Conservation (phyloP, 768 basidiomycete genomes). For the Leccinum arenicola region DNA sequence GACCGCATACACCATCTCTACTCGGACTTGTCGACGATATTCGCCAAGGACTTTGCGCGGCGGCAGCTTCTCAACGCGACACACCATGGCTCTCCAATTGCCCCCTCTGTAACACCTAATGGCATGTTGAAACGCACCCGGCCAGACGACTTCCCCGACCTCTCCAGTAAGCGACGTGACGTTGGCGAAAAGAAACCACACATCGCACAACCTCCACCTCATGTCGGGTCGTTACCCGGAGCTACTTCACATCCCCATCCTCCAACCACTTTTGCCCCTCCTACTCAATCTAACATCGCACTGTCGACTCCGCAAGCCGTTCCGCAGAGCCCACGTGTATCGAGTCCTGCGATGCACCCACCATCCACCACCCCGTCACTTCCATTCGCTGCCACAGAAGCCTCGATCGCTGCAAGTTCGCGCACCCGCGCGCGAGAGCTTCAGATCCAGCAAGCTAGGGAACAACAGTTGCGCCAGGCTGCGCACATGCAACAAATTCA, state of each 20-base stretch:
- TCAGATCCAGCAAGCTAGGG: conserved; percentile 35
- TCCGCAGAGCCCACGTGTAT: conserved; percentile 33
- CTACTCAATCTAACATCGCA: conserved; percentile 14
- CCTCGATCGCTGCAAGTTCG: conserved; percentile 31
- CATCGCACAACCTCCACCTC: conserved; percentile 39
- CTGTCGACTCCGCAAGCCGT: conserved; percentile 15
- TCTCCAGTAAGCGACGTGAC: conserved; percentile 63
- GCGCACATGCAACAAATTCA: conserved; percentile 35
- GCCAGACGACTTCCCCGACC: conserved; percentile 46
- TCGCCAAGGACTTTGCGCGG: conserved; percentile 59
- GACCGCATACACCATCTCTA: conserved; percentile 69
- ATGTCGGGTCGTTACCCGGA: conserved; percentile 15
- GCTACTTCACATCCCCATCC: conserved; percentile 22
- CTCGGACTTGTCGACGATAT: conserved; percentile 53
- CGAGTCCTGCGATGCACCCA: conserved; percentile 32
- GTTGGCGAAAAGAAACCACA: conserved; percentile 58
- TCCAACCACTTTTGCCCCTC: conserved; percentile 18
- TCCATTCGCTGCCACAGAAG: conserved; percentile 32
- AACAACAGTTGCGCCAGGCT: conserved; percentile 34
- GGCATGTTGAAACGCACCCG: conserved; percentile 60
- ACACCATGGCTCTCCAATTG: conserved; percentile 23
- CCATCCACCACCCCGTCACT: conserved; percentile 30
- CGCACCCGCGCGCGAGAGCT: conserved; percentile 35
- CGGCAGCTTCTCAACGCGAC: conserved; percentile 35
- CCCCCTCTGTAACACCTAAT: conserved; percentile 20